Evolutionary conservation across 495 filamentous ascomycete species (phyloP), one percentile per base, ranked within the genome.

Genomic region (Patellaria atrata): DNA sequence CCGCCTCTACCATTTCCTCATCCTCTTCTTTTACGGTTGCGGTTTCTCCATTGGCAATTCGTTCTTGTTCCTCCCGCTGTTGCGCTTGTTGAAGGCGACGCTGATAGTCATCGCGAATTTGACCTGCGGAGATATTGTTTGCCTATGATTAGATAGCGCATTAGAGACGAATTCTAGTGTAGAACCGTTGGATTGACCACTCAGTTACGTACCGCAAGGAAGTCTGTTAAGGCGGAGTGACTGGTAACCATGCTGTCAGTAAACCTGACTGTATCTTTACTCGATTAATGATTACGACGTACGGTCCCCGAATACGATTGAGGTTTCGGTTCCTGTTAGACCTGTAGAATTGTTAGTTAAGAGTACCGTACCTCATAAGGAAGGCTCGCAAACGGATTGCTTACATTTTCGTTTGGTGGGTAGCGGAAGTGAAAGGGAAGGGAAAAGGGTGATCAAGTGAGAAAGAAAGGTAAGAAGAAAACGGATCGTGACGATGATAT

Each of bases 81-180:
- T 43, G 45, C 10, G 54, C 43, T 40, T 50, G 39, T 27, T 40
- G 37, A 12, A 41, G 31, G 16, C 58, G 50, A 22, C 52, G 45
- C 23, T 39, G 37, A 60, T 67, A 76, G 39, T 83, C 73, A 35
- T 70, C 57, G 24, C 70, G 66, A 43, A 92, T 92, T 41, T 82
- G 75, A 19, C 63, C 60, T 4, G 82, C 83, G n/a, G 80, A 86
- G 51, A 92, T 92, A 43, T 89, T 89, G 53, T 94, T 78, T 8
- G 82, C 77, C 72, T 82, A 43, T 22, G 10, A 12, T 21, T 17
- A 10, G 24, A 14, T 17, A 38, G 28, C n/a, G n/a, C n/a, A n/a
- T n/a, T n/a, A n/a, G n/a, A n/a, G n/a, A n/a, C n/a, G n/a, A n/a
- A 4, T 13, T 8, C 28, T 22, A 18, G 23, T 19, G 11, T 18